Evolutionary conservation across 1,284 basidiomycete genomes (phyloP).

Genomic region (Moniliophthora roreri): DNA sequence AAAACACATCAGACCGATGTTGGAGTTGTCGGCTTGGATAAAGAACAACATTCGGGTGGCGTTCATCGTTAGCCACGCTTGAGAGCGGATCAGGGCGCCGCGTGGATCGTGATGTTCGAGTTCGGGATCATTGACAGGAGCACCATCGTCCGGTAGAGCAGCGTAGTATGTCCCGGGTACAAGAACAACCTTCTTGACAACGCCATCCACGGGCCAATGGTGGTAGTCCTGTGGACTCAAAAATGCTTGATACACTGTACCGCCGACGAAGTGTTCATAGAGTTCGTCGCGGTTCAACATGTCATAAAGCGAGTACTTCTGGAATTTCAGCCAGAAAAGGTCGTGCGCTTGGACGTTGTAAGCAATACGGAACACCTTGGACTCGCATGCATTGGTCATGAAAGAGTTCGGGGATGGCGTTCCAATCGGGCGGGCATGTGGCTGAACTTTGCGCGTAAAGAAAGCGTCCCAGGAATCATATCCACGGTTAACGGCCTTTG

Average conservation of each 20-base stretch:
- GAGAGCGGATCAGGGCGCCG: slow-evolving; percentile 28
- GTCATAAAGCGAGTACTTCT: slow-evolving; percentile 34
- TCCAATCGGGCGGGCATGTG: slow-evolving; percentile 31
- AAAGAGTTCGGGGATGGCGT: slow-evolving; percentile 32
- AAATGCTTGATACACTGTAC: slow-evolving; percentile 56
- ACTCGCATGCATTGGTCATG: slow-evolving; percentile 35
- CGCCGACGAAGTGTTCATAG: slow-evolving; percentile 38
- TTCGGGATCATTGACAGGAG: slow-evolving; percentile 18
- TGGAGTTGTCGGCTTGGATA: slow-evolving; percentile 37
- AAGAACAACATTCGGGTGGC: slow-evolving; percentile 39
- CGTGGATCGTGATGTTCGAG: slow-evolving; percentile 13
- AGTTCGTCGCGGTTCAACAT: slow-evolving; percentile 30
- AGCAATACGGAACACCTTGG: slow-evolving; percentile 32
- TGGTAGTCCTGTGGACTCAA: slow-evolving; percentile 49
- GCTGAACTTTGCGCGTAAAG: slow-evolving; percentile 37
- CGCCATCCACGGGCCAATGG: slow-evolving; percentile 55
- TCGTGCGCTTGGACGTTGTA: slow-evolving; percentile 26
- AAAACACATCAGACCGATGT: slow-evolving; percentile 38
- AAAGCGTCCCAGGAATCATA: slow-evolving; percentile 46
- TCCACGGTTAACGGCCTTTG: slow-evolving; percentile 31
- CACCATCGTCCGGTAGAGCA: slow-evolving; percentile 25
- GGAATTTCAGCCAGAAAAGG: slow-evolving; percentile 31
- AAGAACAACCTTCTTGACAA: slow-evolving; percentile 38
- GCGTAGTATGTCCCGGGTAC: slow-evolving; percentile 55
- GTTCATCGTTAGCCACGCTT: slow-evolving; percentile 18